phyloP scores from a whole-genome alignment of 2,329 filamentous ascomycete genomes.

The Phialemonium atrogriseum region DNA sequence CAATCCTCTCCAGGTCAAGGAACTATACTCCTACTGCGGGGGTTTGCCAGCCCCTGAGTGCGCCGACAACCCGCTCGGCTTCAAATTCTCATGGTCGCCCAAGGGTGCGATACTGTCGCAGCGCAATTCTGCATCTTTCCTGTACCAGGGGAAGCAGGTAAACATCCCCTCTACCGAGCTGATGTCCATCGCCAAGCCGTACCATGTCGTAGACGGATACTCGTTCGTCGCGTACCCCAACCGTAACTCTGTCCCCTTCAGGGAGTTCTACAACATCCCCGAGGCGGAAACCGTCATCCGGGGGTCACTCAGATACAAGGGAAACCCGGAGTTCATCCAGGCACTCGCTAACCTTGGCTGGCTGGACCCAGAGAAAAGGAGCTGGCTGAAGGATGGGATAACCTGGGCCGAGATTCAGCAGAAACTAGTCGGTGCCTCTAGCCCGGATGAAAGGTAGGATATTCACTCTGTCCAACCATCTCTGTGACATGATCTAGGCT shows the following conservation, averaged over 20 bases:
- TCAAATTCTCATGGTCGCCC: slow-evolving; percentile 64
- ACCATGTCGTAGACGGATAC: slow-evolving; percentile 47
- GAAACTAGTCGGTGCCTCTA: slow-evolving; percentile 6
- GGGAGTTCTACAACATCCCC: slow-evolving; percentile 59
- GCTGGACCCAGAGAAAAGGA: slow-evolving; percentile 25
- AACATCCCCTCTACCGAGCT: slow-evolving; percentile 1
- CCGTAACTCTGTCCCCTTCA: slow-evolving; percentile 58
- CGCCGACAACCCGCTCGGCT: slow-evolving; percentile 61
- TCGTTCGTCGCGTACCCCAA: slow-evolving; percentile 66
- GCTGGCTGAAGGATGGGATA: slow-evolving; percentile 12
- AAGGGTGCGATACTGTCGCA: slow-evolving; percentile 61
- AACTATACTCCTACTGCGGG: slow-evolving; percentile 60
- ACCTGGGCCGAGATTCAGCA: slow-evolving; percentile 16
- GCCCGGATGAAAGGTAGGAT: slow-evolving; percentile 1
- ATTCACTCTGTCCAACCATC: background rate
- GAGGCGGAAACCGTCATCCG: slow-evolving; percentile 61
- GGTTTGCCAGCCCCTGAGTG: slow-evolving; percentile 48
- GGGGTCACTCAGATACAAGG: slow-evolving; percentile 59
- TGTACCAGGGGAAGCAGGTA: slow-evolving; percentile 25
- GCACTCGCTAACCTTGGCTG: slow-evolving; percentile 61
- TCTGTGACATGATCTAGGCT: too few species aligned
- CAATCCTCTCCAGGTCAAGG: slow-evolving; percentile 30
- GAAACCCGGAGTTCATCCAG: slow-evolving; percentile 62
- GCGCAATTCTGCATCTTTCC: slow-evolving; percentile 57
- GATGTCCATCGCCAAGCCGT: slow-evolving; percentile 60